phyloP scores from a whole-genome alignment of 805 yeast species.

The Candida tibetensis region DNA sequence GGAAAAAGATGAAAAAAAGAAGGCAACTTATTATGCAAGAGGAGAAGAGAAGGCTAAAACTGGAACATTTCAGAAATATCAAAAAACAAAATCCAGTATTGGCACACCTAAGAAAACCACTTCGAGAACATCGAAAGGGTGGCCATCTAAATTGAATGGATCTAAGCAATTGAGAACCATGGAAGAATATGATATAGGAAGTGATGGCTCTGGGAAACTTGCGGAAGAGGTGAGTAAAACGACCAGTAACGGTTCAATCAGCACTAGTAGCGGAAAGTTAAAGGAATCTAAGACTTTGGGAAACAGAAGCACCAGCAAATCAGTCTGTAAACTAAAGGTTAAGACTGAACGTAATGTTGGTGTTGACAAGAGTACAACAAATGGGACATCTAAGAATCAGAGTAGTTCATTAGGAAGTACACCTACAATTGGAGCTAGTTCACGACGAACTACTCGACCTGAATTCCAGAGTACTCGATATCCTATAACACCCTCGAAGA shows the following conservation, averaged over 20 bases:
- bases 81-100: background rate
- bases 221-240: constrained; percentile 1
- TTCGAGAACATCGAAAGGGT: background rate
- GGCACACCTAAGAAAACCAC: background rate
- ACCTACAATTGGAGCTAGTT: background rate
- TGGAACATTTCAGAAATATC: background rate
- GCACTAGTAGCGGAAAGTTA: background rate
- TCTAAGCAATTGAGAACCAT: background rate
- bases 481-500: background rate
- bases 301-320: background rate
- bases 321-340: constrained; percentile 8
- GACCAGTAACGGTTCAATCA: background rate
- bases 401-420: background rate
- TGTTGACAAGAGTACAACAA: background rate
- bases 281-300: background rate
- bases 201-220: constrained; percentile 7
- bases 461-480: background rate
- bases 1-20: constrained; percentile 1
- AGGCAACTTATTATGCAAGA: background rate
- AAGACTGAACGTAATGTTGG: constrained; percentile 1
- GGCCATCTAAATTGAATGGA: background rate
- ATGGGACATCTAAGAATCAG: background rate
- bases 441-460: background rate
- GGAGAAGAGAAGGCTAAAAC: background rate
- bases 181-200: constrained; percentile 8